Percentiles rank a stretch among this genome's conserved stretches.
Conservation (phyloP, 2,329 filamentous ascomycete genomes). For the Hirsutella rhossiliensis region DNA sequence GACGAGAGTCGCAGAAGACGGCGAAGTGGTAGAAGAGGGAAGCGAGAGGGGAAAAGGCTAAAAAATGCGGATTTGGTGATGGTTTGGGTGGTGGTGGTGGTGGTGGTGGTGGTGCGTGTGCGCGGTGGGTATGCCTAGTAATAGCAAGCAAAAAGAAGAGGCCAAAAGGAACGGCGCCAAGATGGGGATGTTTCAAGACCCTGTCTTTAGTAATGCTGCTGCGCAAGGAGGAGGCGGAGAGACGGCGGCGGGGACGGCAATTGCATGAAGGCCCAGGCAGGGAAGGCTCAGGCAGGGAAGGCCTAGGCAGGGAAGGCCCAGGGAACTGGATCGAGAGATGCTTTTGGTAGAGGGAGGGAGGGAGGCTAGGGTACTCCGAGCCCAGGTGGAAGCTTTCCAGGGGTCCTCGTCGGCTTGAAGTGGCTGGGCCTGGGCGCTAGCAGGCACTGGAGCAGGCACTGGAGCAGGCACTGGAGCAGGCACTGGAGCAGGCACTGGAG, state of each 20-base stretch:
- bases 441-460: no score
- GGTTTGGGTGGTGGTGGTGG: no score
- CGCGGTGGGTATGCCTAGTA: background rate
- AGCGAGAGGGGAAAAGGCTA: background rate
- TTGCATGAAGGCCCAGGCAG: conserved; percentile 4
- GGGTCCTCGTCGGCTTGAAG: no score
- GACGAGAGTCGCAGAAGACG: background rate
- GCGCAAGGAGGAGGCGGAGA: conserved; percentile 1
- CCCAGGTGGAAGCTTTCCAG: no score
- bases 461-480: no score
- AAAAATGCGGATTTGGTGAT: no score
- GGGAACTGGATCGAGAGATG: background rate
- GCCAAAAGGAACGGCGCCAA: background rate
- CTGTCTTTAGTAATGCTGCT: conserved; percentile 6
- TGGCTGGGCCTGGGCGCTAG: no score
- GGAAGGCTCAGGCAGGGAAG: background rate
- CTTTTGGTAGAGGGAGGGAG: no score
- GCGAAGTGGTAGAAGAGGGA: background rate
- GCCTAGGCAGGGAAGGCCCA: background rate
- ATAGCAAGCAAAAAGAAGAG: background rate
- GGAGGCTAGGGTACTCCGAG: no score
- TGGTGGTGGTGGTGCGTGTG: conserved; percentile 2
- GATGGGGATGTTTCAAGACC: conserved; percentile 8
- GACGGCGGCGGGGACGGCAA: background rate
- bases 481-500: no score